These are phyloP conservation scores for Hypoxylon lenormandii DNA, from an alignment of 495 filamentous ascomycete genomes.

Conservation along the genomic window DNA sequence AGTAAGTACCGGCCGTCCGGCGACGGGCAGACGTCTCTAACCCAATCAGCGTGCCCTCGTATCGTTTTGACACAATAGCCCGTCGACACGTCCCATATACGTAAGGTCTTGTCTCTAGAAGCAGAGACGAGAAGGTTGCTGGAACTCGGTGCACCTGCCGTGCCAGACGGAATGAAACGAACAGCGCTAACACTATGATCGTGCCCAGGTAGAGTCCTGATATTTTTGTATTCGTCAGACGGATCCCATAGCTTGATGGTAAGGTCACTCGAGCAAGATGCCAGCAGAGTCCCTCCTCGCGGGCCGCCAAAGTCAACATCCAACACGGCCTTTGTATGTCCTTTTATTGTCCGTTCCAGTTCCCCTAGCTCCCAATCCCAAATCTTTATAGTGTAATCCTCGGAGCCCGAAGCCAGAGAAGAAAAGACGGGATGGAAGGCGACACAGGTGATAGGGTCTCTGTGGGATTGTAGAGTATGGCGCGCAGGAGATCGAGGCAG, in stretches of 20 bases:
- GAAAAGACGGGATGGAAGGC: slow-evolving; percentile 96
- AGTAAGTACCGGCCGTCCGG: slow-evolving; percentile 85
- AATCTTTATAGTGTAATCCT: slow-evolving; percentile 89
- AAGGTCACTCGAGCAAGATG: slow-evolving; percentile 88
- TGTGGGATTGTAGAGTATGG: slow-evolving; percentile 87
- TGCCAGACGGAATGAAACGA: slow-evolving; percentile 86
- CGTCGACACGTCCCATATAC: slow-evolving; percentile 93
- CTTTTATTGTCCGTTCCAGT: slow-evolving; percentile 89
- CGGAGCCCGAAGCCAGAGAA: slow-evolving; percentile 89
- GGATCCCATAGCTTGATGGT: slow-evolving; percentile 98
- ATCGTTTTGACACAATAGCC: slow-evolving; percentile 91
- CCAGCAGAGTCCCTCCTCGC: slow-evolving; percentile 83
- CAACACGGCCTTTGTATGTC: slow-evolving; percentile 88
- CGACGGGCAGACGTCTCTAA: slow-evolving; percentile 84
- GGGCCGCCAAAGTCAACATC: slow-evolving; percentile 94
- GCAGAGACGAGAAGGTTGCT: slow-evolving; percentile 85
- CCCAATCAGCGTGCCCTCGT: slow-evolving; percentile 86
- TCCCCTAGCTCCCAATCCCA: slow-evolving; percentile 99
- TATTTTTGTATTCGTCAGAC: slow-evolving; percentile 92
- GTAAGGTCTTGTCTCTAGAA: slow-evolving; percentile 81
- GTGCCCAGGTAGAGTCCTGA: slow-evolving; percentile 90
- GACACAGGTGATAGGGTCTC: slow-evolving; percentile 82
- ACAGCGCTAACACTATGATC: slow-evolving; percentile 91
- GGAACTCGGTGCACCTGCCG: slow-evolving; percentile 69
- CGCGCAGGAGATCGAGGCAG: slow-evolving; percentile 82